Conservation (phyloP, 2,329 filamentous ascomycete species). For the Graphilbum fragrans region DNA sequence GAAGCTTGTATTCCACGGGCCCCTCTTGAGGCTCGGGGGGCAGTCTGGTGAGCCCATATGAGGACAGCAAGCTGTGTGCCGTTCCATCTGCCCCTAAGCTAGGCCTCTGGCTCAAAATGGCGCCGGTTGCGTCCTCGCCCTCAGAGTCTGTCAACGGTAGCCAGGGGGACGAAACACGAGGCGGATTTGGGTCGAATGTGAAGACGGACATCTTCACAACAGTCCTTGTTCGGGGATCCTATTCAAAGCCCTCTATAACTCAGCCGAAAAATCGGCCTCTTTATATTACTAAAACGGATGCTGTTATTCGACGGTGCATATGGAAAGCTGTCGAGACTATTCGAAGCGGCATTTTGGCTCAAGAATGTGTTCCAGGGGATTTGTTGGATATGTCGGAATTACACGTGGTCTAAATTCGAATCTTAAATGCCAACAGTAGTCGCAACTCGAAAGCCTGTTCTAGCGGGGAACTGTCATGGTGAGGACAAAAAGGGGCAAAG, state of each 20-base stretch:
- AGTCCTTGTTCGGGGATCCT: not conserved
- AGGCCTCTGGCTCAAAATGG: too few relatives aligned
- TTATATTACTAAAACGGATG: too few relatives aligned
- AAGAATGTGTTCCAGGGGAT: too few relatives aligned
- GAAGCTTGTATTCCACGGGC: slow-evolving; percentile 92
- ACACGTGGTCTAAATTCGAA: too few relatives aligned
- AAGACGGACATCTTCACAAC: slow-evolving; percentile 67
- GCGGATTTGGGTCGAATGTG: slow-evolving; percentile 82
- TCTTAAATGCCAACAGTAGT: too few relatives aligned
- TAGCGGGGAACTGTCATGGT: too few relatives aligned
- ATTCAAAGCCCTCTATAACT: not conserved
- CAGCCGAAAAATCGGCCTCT: too few relatives aligned
- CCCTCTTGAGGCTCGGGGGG: slow-evolving; percentile 89
- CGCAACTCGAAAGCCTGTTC: too few relatives aligned
- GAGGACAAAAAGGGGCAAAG: too few relatives aligned
- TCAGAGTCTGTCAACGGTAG: slow-evolving; percentile 33
- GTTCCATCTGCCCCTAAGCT: not conserved
- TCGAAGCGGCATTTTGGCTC: slow-evolving; percentile 10
- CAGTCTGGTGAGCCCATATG: slow-evolving; percentile 61
- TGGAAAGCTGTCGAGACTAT: not conserved
- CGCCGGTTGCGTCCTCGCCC: not conserved
- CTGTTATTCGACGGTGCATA: too few relatives aligned
- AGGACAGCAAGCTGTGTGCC: slow-evolving; percentile 32
- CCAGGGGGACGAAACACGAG: slow-evolving; percentile 86
- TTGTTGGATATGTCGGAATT: too few relatives aligned